Evolutionary conservation across 306 rosid species (phyloP), one percentile per base, ranked within the genome.

Genomic region (Canavalia ensiformis): DNA sequence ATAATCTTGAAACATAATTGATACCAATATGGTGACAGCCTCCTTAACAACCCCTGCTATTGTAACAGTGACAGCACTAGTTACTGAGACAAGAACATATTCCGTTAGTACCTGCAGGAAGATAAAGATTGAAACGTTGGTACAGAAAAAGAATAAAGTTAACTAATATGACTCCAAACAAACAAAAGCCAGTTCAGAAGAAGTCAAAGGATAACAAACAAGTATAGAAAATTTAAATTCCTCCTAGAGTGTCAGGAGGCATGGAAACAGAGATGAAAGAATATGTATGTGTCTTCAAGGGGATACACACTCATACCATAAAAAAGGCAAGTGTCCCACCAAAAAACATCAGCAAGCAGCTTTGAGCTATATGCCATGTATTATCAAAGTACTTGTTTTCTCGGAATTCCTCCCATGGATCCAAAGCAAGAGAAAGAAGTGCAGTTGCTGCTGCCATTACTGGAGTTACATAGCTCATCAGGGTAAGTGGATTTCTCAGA

Each of bases 41-140:
- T 95, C 99, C 91, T 95, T 95, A 51, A 95, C 98, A 86, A 95
- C 98, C 78, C 99, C 98, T 25, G 98, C 99, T 68, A 95, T 94
- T 39, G 99, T 95, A 69, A 95, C 92, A 7, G 99, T 93, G 80
- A 95, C 98, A 7, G 99, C 99, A 87, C 99, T 95, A 74, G 99
- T 95, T 69, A 90, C 94, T 0, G 99, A 95, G 88, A 95, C 88
- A 84, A 93, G 91, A 89, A 95, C 72, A 88, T 89, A 95, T 74
- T 93, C 97, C 46, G 96, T 93, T 68, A 95, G 84, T 74, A 95
- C 99, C 98, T 95, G 82, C 78, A 86, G 87, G 81, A 85, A 84
- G 58, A 74, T 37, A 72, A 46, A 80, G 62, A 79, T 75, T 45
- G 59, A 76, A 57, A 56, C 37, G 72, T 68, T 59, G 28, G 79